Conservation (phyloP, 768 basidiomycete genomes). For the Sporobolomyces phaffii region DNA sequence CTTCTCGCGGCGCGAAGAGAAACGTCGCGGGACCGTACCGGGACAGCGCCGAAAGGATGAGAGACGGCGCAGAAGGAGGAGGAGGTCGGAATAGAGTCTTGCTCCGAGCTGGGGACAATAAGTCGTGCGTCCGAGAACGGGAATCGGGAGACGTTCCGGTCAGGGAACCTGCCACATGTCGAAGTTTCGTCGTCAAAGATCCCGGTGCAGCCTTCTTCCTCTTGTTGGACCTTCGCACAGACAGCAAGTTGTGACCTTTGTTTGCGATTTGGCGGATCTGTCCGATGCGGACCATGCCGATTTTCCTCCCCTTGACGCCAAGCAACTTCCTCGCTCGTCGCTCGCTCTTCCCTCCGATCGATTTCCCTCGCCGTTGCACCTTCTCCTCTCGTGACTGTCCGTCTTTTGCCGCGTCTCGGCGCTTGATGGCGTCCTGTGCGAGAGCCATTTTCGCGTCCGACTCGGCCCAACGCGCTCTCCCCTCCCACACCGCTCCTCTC, state of each 20-base stretch:
- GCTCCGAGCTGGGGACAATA: no score
- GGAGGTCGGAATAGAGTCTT: constrained; percentile 1
- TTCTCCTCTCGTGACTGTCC: neutral
- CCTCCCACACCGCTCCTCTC: constrained; percentile 31
- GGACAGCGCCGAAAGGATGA: constrained; percentile 9
- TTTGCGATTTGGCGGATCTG: neutral
- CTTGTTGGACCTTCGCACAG: neutral
- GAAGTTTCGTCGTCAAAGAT: no score
- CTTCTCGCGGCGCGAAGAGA: constrained; percentile 22
- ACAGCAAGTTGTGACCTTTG: neutral
- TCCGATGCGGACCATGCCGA: constrained; percentile 16
- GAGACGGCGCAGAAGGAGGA: constrained; percentile 7
- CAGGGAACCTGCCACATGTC: neutral
- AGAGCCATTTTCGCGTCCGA: constrained; percentile 4
- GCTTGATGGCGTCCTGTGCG: no score
- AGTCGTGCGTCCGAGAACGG: no score
- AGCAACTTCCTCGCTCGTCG: constrained; percentile 1
- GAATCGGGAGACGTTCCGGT: no score
- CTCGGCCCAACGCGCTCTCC: constrained; percentile 19
- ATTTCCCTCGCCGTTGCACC: neutral
- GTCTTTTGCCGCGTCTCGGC: neutral
- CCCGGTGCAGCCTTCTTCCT: neutral
- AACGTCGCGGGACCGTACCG: constrained; percentile 23
- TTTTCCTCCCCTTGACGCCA: constrained; percentile 7
- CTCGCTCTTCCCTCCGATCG: constrained; percentile 19